Base-by-base conservation (phyloP, 1,139 yeast species). In the Candida sp. region DNA sequence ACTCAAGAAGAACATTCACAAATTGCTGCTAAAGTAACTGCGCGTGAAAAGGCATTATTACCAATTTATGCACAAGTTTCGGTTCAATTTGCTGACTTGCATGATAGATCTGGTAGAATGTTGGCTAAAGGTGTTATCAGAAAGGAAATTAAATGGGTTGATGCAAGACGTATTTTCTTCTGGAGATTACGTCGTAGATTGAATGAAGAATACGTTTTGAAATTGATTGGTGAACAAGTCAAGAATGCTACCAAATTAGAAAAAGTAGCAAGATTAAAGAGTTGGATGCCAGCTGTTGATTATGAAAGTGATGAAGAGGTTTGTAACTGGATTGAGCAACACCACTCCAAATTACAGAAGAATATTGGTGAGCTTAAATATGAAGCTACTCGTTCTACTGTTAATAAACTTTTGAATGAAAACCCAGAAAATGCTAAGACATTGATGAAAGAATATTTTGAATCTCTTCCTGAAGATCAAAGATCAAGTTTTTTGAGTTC, bases 181-280 rank as follows among this genome's bases (percentile, higher is more conserved):
- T 93, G 99, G 99, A 84, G 99, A 70, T 81, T 89, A 52, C 89
- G 97, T 73, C 87, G 99, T 72, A 88, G 97, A 70, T 76, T 95
- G 68, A 85, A 87, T 64, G 98, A 93, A 72, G 96, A 89, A 65
- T 88, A 89, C 67, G 75, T 91, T 59, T 74, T 89, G 64, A 83
- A 80, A 65, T 79, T 87, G 60, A 80, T 91, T 57, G 81, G 82
- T 44, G 84, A 79, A 47, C 84, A 82, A 50, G 64, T 86, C 47
- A 77, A 82, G 44, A 60, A 68, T 41, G 78, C 88, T 38, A 75
- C 80, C 37, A 82, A 91, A 65, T 74, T 89, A 51, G 97, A 90
- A 68, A 82, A 84, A 69, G 81, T 85, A 48, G 87, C 97, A 22
- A 82, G 96, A 70, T 72, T 93, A 58, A 86, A 84, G 77, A 84